Evolutionary conservation across 805 yeast species (phyloP).

Genomic region (Candida anglica): DNA sequence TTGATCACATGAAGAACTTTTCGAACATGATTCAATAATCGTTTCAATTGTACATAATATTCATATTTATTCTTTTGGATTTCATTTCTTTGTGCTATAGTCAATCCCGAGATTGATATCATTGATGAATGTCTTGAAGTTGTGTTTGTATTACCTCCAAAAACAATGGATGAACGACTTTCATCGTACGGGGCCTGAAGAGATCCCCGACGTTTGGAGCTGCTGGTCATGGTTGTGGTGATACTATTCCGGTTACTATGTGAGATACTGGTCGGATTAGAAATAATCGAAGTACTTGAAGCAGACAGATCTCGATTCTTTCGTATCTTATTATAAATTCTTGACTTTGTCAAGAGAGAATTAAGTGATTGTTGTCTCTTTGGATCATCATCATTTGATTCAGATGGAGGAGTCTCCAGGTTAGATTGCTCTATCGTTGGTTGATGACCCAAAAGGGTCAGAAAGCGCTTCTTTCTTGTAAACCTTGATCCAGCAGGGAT

Average conservation of each 20-base stretch:
- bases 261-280: conserved; percentile 11
- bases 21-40: conserved; percentile 13
- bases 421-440: conserved; percentile 1
- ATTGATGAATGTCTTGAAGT: conserved; percentile 3
- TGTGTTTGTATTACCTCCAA: background rate
- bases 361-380: conserved; percentile 17
- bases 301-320: conserved; percentile 33
- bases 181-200: conserved; percentile 7
- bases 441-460: conserved; percentile 10
- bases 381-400: conserved; percentile 11
- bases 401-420: no score
- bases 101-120: conserved; percentile 8
- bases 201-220: conserved; percentile 15
- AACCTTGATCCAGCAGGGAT: background rate
- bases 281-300: conserved; percentile 19
- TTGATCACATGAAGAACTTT: conserved; percentile 9
- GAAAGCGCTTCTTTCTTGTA: conserved; percentile 14
- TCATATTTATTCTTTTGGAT: conserved; percentile 29
- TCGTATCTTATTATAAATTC: conserved; percentile 32
- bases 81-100: conserved; percentile 22
- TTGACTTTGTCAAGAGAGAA: conserved; percentile 26
- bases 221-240: conserved; percentile 17
- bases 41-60: conserved; percentile 27
- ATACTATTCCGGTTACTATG: conserved; percentile 20
- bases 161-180: conserved; percentile 1